phyloP scores from a whole-genome alignment of 805 yeast species.

The Barnettozyma botsteinii region DNA sequence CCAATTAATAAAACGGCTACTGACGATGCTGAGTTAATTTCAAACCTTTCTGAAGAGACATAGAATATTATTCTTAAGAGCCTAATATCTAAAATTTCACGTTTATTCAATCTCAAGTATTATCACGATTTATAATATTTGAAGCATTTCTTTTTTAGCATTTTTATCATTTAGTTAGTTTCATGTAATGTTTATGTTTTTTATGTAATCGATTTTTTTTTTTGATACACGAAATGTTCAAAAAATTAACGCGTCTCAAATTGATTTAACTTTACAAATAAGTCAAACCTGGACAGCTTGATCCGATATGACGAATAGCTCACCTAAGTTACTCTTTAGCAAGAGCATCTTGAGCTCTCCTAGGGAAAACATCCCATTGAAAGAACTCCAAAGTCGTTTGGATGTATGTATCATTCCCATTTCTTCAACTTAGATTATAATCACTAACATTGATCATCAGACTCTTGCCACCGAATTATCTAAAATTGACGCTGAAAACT shows the following conservation, averaged over 20 bases:
- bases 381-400: constrained; percentile 54
- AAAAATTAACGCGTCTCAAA: constrained; percentile 3
- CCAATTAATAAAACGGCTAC: too few relatives aligned
- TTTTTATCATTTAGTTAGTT: too few relatives aligned
- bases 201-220: not conserved
- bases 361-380: constrained; percentile 50
- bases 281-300: too few relatives aligned
- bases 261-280: too few relatives aligned
- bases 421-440: too few relatives aligned
- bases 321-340: constrained; percentile 32
- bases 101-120: too few relatives aligned
- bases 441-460: constrained; percentile 24
- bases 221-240: not conserved
- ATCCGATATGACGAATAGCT: constrained; percentile 15
- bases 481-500: constrained; percentile 52
- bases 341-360: constrained; percentile 51
- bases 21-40: not conserved
- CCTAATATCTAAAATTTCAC: too few relatives aligned
- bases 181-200: too few relatives aligned
- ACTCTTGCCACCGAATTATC: constrained; percentile 59
- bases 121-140: too few relatives aligned
- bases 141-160: too few relatives aligned
- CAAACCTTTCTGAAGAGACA: not conserved
- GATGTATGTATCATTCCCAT: constrained; percentile 29
- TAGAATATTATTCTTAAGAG: too few relatives aligned